phyloP scores from a whole-genome alignment of 2,329 filamentous ascomycete species.

The Microdochium nivale region DNA sequence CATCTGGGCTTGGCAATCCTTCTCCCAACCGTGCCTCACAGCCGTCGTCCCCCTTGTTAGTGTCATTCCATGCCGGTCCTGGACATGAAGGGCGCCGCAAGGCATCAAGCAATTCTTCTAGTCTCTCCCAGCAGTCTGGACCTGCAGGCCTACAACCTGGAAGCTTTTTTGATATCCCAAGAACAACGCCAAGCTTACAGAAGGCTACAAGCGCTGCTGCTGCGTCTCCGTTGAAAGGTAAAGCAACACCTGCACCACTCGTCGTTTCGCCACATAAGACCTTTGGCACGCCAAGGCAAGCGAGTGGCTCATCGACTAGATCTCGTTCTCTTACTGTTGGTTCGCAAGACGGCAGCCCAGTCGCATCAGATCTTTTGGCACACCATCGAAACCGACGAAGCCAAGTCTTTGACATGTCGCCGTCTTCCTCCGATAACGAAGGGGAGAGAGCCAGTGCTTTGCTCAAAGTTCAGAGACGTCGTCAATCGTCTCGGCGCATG shows the following conservation, averaged over 20 bases:
- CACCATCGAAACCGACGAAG: constrained; percentile 85
- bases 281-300: constrained; percentile 50
- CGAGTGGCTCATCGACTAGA: constrained; percentile 54
- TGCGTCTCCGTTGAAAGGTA: constrained; percentile 48
- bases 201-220: constrained; percentile 49
- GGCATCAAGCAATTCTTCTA: constrained; percentile 82
- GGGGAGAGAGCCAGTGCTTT: constrained; percentile 85
- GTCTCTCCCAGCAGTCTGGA: constrained; percentile 69
- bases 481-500: constrained; percentile 90
- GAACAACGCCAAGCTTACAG: constrained; percentile 49
- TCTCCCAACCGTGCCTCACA: constrained; percentile 77
- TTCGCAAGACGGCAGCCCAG: constrained; percentile 81
- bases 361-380: constrained; percentile 57
- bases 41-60: constrained; percentile 83
- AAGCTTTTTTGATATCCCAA: constrained; percentile 63
- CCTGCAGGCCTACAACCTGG: constrained; percentile 58
- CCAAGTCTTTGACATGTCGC: constrained; percentile 92
- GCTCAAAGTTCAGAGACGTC: constrained; percentile 81
- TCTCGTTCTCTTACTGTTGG: constrained; percentile 87
- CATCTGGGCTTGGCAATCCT: constrained; percentile 71
- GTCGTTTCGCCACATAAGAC: constrained; percentile 56
- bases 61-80: constrained; percentile 86
- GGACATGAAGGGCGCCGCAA: constrained; percentile 74
- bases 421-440: constrained; percentile 95
- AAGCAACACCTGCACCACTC: constrained; percentile 37